phyloP scores from a whole-genome alignment of 2,329 filamentous ascomycete species.

The Meredithiella fracta region DNA sequence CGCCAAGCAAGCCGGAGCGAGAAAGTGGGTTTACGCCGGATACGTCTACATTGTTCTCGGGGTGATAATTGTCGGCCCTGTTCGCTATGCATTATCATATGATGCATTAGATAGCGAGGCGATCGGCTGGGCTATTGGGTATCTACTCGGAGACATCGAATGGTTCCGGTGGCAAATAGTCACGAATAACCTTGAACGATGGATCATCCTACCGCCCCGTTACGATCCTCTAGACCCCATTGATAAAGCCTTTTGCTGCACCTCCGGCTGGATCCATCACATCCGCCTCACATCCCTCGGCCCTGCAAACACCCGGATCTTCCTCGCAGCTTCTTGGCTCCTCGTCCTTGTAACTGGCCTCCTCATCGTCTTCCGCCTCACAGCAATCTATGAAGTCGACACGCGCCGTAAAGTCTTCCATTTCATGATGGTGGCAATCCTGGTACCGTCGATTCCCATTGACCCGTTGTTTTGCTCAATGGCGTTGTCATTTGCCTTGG shows the following conservation, averaged over 20 bases:
- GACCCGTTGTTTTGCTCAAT: conserved; percentile 74
- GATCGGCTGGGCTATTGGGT: conserved; percentile 81
- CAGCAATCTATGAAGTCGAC: conserved; percentile 72
- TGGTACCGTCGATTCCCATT: conserved; percentile 70
- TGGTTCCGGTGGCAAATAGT: conserved; percentile 57
- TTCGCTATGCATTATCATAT: conserved; percentile 51
- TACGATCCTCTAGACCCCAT: conserved; percentile 17
- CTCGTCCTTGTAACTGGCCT: conserved; percentile 55
- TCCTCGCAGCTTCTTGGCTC: conserved; percentile 59
- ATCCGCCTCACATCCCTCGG: conserved; percentile 51
- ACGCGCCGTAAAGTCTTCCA: conserved; percentile 95
- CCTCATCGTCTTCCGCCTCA: conserved; percentile 56
- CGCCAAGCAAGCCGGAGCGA: conserved; percentile 52
- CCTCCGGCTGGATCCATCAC: conserved; percentile 45
- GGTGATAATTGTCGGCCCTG: conserved; percentile 48
- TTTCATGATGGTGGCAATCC: conserved; percentile 95
- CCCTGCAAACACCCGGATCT: conserved; percentile 63
- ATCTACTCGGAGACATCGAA: conserved; percentile 65
- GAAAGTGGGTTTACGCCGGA: conserved; percentile 70
- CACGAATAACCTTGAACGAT: conserved; percentile 49
- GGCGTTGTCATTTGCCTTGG: conserved; percentile 62
- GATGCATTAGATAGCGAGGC: conserved; percentile 65
- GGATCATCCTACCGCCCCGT: conserved; percentile 53
- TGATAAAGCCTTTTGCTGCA: conserved; percentile 21
- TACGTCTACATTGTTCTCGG: conserved; percentile 59